Percentiles rank a stretch among this genome's conserved stretches.
Conservation (phyloP, 371 early-diverging fungal species). For the Saksenaea oblongispora region DNA sequence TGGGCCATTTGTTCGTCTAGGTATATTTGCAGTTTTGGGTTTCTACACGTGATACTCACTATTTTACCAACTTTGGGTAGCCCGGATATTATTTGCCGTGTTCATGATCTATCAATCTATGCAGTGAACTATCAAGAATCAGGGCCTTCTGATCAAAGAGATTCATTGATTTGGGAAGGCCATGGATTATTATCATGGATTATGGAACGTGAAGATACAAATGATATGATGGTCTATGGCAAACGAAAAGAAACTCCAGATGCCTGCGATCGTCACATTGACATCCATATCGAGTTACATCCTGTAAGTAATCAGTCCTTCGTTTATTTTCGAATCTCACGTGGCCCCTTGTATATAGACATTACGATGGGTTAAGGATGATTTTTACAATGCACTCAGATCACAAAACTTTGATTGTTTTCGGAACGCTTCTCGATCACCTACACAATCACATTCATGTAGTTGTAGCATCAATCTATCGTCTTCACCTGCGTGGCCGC, state of each 20-base stretch:
- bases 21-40: constrained; percentile 17
- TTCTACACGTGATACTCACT: constrained; percentile 19
- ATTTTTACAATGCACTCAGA: constrained; percentile 42
- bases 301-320: constrained; percentile 30
- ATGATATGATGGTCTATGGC: constrained; percentile 17
- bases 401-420: constrained; percentile 36
- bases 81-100: constrained; percentile 47
- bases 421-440: constrained; percentile 18
- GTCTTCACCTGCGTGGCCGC: constrained; percentile 8
- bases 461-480: constrained; percentile 19
- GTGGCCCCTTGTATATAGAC: constrained; percentile 13
- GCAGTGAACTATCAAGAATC: constrained; percentile 45
- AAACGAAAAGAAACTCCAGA: constrained; percentile 13
- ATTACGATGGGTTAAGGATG: constrained; percentile 40
- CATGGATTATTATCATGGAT: constrained; percentile 51
- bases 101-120: constrained; percentile 47
- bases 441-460: constrained; percentile 27
- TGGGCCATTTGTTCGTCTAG: constrained; percentile 46
- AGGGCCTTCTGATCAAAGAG: constrained; percentile 14
- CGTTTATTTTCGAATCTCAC: neutral
- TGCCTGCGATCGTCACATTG: constrained; percentile 17
- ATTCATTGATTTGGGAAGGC: constrained; percentile 46
- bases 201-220: constrained; percentile 27
- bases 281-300: constrained; percentile 36
- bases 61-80: constrained; percentile 7